Conservation (phyloP, 129 eudicot species). For the Tagetes erecta region DNA sequence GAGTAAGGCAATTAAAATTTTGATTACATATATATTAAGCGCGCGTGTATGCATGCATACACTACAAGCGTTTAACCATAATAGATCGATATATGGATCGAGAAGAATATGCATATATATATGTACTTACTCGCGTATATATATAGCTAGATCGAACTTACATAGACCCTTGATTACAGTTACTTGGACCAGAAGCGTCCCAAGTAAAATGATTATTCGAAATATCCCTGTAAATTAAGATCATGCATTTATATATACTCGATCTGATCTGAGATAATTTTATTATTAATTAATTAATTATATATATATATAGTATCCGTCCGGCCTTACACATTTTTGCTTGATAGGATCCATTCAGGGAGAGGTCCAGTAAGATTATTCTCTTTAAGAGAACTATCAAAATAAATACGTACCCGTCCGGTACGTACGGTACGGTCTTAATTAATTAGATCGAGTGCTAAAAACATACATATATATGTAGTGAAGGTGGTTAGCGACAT, state of each 20-base stretch:
- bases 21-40: too few species aligned
- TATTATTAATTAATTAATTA: background rate
- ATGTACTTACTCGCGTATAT: too few species aligned
- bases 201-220: conserved; percentile 64
- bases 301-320: conserved; percentile 17
- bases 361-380: conserved; percentile 69
- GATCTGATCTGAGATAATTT: too few species aligned
- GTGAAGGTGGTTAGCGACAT: conserved; percentile 17
- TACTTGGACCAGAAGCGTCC: conserved; percentile 41
- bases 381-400: conserved; percentile 61
- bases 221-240: conserved; percentile 50
- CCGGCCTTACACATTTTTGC: conserved; percentile 56
- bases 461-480: too few species aligned
- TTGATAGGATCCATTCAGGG: conserved; percentile 64
- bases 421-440: too few species aligned
- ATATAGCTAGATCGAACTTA: conserved; percentile 29
- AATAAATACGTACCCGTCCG: background rate
- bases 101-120: too few species aligned
- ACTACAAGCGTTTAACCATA: background rate
- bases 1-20: background rate
- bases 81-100: too few species aligned
- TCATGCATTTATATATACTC: too few species aligned
- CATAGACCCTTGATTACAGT: conserved; percentile 62
- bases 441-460: too few species aligned
- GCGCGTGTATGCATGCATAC: too few species aligned